phyloP scores from a whole-genome alignment of 2,329 filamentous ascomycete species.

The Fusarium sp. region DNA sequence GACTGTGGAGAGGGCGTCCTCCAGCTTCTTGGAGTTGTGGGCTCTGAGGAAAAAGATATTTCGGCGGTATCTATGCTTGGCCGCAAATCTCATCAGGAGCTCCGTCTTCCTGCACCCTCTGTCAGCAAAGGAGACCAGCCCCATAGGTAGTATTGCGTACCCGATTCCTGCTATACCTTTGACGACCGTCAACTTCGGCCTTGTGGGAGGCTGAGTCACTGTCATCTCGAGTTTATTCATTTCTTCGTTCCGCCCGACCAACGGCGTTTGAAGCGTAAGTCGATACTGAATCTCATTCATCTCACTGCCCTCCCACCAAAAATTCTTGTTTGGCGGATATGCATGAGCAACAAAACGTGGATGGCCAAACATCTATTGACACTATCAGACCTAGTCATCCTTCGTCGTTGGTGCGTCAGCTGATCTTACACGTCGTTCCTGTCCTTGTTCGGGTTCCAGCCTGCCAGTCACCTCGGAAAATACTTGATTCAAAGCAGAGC shows the following conservation, averaged over 20 bases:
- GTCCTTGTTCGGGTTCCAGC: not conserved
- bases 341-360: not conserved
- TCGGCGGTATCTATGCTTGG: not conserved
- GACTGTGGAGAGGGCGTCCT: not conserved
- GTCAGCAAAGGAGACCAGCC: not conserved
- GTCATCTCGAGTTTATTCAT: not conserved
- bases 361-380: not conserved
- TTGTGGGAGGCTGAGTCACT: not conserved
- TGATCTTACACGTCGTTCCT: not conserved
- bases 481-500: not conserved
- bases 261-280: not conserved
- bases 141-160: not conserved
- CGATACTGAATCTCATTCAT: not conserved
- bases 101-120: not conserved
- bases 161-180: not conserved
- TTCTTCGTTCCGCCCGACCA: not conserved
- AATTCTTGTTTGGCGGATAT: not conserved
- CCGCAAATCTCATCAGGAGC: not conserved
- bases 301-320: not conserved
- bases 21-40: not conserved
- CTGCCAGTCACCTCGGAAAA: not conserved
- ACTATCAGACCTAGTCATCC: not conserved
- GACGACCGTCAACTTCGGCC: not conserved
- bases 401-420: too few species aligned
- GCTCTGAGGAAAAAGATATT: not conserved